Evolutionary conservation across 768 basidiomycete species (phyloP).

Genomic region (Suillus paluster): DNA sequence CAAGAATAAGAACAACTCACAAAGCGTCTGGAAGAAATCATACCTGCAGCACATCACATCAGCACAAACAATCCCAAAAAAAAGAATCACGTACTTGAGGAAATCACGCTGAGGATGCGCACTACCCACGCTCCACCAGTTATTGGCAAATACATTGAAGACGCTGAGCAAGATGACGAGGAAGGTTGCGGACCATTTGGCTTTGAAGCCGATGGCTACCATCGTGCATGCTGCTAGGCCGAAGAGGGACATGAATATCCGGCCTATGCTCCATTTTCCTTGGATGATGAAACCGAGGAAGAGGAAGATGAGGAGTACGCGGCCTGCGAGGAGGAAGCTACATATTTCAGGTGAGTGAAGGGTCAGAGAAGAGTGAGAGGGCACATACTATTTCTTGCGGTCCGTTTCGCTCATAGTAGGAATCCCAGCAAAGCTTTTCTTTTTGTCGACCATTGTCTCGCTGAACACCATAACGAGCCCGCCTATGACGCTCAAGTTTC

Average conservation of each 20-base stretch:
- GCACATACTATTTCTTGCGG: conserved; percentile 93
- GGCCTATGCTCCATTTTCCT: conserved; percentile 86
- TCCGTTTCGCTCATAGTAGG: conserved; percentile 92
- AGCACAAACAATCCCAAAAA: background rate
- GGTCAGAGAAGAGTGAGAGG: background rate
- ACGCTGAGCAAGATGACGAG: conserved; percentile 88
- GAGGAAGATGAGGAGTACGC: conserved; percentile 96
- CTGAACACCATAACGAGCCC: conserved; percentile 99
- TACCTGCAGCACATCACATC: conserved; percentile 57
- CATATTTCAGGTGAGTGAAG: conserved; percentile 7
- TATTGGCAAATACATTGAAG: conserved; percentile 99
- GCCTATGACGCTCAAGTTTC: conserved; percentile 96
- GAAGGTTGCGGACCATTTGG: conserved; percentile 98
- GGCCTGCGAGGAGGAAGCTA: conserved; percentile 97
- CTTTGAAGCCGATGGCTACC: conserved; percentile 99
- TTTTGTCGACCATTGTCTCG: conserved; percentile 89
- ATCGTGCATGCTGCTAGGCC: conserved; percentile 92
- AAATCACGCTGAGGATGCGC: conserved; percentile 97
- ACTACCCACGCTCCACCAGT: conserved; percentile 95
- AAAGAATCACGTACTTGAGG: conserved; percentile 73
- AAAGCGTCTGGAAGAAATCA: conserved; percentile 99
- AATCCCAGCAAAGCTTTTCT: conserved; percentile 88
- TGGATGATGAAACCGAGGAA: conserved; percentile 98
- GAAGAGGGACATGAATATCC: conserved; percentile 86
- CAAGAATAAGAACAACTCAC: conserved; percentile 32